These are phyloP conservation scores for Daldinia sp. DNA, from an alignment of 2,329 filamentous ascomycete species.

Conservation along the genomic window DNA sequence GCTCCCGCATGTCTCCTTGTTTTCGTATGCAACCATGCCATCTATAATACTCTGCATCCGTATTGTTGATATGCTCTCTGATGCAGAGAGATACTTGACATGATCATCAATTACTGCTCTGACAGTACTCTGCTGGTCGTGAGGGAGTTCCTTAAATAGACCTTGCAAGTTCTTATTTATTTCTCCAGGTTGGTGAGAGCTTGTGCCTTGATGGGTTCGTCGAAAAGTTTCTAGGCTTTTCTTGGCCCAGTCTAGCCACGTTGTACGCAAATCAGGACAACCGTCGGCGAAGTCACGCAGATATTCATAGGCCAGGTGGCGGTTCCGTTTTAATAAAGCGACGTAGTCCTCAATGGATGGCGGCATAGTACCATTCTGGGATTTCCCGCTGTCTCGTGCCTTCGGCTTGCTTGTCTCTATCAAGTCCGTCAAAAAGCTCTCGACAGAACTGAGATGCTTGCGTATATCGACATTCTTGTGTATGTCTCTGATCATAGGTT, in stretches of 20 bases:
- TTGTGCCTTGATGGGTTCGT: slow-evolving; percentile 32
- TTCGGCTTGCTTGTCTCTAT: slow-evolving; percentile 69
- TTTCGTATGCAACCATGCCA: slow-evolving; percentile 36
- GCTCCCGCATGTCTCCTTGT: slow-evolving; percentile 35
- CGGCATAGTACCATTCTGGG: slow-evolving; percentile 51
- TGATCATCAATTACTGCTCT: slow-evolving; percentile 69
- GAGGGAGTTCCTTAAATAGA: slow-evolving; percentile 62
- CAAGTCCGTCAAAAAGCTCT: slow-evolving; percentile 78
- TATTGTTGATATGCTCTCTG: slow-evolving; percentile 65
- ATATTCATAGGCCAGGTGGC: slow-evolving; percentile 74
- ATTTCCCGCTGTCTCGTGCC: slow-evolving; percentile 54
- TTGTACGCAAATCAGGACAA: slow-evolving; percentile 72
- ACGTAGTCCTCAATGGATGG: slow-evolving; percentile 81
- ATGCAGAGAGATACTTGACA: slow-evolving; percentile 67
- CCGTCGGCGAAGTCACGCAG: slow-evolving; percentile 76
- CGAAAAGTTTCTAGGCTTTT: slow-evolving; percentile 69
- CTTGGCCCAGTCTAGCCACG: slow-evolving; percentile 72
- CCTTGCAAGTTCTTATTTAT: slow-evolving; percentile 57
- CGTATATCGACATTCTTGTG: slow-evolving; percentile 79
- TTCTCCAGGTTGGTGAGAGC: slow-evolving; percentile 42
- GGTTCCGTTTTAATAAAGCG: slow-evolving; percentile 72
- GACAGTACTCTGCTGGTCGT: slow-evolving; percentile 60
- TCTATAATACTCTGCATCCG: slow-evolving; percentile 70
- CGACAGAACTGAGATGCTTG: slow-evolving; percentile 73
- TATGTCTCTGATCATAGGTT: slow-evolving; percentile 78